Base-by-base conservation (phyloP, 768 basidiomycete genomes). In the Naematelia encephala region DNA sequence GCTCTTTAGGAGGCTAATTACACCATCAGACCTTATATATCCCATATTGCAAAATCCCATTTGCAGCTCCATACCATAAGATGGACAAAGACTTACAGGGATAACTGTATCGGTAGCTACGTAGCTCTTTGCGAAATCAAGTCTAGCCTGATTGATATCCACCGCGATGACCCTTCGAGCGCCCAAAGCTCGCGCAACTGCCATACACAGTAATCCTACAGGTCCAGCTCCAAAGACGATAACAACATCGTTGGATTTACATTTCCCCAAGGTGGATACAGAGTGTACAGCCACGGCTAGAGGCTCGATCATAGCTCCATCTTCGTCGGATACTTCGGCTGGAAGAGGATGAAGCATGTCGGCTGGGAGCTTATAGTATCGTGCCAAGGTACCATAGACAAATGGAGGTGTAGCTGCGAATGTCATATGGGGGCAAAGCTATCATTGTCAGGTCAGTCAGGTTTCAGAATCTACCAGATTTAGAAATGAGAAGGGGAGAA, bases 291-390 rank as follows among this genome's bases (percentile, higher is more conserved):
- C 94, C 28, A 97, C 94, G 16, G 93, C 85, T 43, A 97, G 83
- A 4, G 94, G 94, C 76, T 97, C 94, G 80, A 96, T 91, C 88
- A 96, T 87, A 10, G 93, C 92, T 46, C 93, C 94, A 70, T 97
- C 93, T 78, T 97, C 93, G 19, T 93, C 83, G 13, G 87, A 83
- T 46, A 97, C 84, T 72, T 84, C 51, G 16, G 87, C 84, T 2
- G 92, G 91, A n/a, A 97, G 84, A 26, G 80, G 82, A 66, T 71
- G 73, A 55, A 64, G 68, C 45, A 96, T 82, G 74, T 96, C 89
- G 23, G 85, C 85, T 13, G 92, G 90, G 59, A 94, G 81, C 29
- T 59, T 91, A 77, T 93, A 97, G 80, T 87, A 94, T 54, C 90
- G 84, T 47, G 81, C 82, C 23, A 96, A 84, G 11, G 93, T 97